Evolutionary conservation across 148 eudicot species (phyloP).

Genomic region (Pharnaceum exiguum): DNA sequence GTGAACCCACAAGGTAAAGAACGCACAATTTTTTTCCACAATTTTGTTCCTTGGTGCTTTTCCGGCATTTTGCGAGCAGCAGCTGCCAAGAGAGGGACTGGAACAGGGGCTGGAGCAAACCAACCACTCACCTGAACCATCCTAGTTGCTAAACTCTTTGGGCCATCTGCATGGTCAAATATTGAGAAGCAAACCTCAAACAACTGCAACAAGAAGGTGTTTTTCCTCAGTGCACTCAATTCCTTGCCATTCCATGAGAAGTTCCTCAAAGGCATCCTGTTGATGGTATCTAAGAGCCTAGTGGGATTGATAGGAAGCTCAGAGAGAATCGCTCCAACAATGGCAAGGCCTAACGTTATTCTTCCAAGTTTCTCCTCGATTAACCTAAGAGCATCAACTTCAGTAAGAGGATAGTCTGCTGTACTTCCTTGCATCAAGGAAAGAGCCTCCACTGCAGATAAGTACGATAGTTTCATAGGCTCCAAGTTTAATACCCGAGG

Average conservation of each 20-base stretch:
- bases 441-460: constrained; percentile 94
- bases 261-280: constrained; percentile 74
- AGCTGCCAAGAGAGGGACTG: constrained; percentile 58
- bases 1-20: constrained; percentile 69
- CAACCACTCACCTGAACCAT: constrained; percentile 94
- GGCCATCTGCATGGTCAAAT: constrained; percentile 93
- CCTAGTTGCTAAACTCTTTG: constrained; percentile 76
- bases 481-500: constrained; percentile 81
- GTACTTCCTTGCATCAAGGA: constrained; percentile 71
- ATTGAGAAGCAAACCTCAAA: constrained; percentile 95
- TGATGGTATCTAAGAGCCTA: constrained; percentile 80
- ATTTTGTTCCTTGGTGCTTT: constrained; percentile 43
- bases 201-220: constrained; percentile 75
- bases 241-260: constrained; percentile 62
- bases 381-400: constrained; percentile 71
- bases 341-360: constrained; percentile 74
- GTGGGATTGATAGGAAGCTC: constrained; percentile 94
- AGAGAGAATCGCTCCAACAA: constrained; percentile 81
- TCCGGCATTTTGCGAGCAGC: constrained; percentile 79
- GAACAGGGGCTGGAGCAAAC: constrained; percentile 86
- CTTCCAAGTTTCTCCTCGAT: constrained; percentile 97
- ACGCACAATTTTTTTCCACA: constrained; percentile 58
- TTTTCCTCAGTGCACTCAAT: constrained; percentile 47
- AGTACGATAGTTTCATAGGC: constrained; percentile 80
- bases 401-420: constrained; percentile 54